phyloP scores from a whole-genome alignment of 148 eudicot species.

The Silene latifolia region DNA sequence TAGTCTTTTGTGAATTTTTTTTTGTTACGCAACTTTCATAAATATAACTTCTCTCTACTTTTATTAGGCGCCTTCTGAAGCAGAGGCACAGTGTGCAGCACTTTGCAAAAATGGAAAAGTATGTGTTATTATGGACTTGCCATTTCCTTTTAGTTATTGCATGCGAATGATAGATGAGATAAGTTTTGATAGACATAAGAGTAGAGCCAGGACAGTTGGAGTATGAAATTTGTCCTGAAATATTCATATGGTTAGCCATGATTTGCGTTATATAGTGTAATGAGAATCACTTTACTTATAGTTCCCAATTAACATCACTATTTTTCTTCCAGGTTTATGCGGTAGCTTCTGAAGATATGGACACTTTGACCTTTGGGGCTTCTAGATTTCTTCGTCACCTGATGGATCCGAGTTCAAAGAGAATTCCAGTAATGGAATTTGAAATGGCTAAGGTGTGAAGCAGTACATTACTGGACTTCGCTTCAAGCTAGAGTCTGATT shows the following conservation, averaged over 20 bases:
- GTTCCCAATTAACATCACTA: neutral
- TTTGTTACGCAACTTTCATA: neutral
- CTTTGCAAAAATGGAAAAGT: conserved; percentile 94
- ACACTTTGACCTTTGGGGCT: conserved; percentile 93
- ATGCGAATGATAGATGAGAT: neutral
- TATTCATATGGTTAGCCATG: conserved; percentile 2
- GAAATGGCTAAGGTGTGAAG: conserved; percentile 71
- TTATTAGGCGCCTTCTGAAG: conserved; percentile 92
- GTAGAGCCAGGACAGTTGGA: neutral
- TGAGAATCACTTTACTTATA: conserved; percentile 1
- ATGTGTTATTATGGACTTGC: conserved; percentile 22
- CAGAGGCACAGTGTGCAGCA: conserved; percentile 96
- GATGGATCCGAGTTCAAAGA: conserved; percentile 93
- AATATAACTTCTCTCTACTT: conserved; percentile 15
- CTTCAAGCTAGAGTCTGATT: neutral
- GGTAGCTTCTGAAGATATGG: conserved; percentile 99
- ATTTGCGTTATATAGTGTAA: neutral
- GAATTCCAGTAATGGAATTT: conserved; percentile 91
- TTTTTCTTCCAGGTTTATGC: conserved; percentile 64
- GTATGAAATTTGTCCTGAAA: neutral
- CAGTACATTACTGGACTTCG: neutral
- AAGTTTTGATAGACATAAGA: neutral
- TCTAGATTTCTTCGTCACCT: conserved; percentile 91
- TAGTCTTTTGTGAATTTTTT: neutral
- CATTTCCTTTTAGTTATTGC: neutral